Conservation (phyloP, 2,329 filamentous ascomycete genomes). For the Cytospora piceae region DNA sequence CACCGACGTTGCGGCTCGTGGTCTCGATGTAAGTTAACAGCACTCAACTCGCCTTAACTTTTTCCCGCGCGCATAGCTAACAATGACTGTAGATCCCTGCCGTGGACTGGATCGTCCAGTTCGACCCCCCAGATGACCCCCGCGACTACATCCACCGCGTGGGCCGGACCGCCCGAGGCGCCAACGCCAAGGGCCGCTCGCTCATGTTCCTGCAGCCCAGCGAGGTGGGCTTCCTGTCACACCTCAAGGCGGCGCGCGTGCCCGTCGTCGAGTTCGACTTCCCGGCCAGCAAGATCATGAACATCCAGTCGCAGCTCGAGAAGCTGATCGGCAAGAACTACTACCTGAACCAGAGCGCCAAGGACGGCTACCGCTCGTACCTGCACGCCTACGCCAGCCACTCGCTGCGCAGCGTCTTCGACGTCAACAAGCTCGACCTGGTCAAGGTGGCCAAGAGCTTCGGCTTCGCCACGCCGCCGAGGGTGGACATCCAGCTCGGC, state of each 20-base stretch:
- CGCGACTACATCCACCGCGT: constrained; percentile 95
- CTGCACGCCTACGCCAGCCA: constrained; percentile 94
- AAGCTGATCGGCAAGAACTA: constrained; percentile 95
- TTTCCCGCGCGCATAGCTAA: constrained; percentile 30
- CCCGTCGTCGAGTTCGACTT: constrained; percentile 97
- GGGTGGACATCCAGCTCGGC: constrained; percentile 78
- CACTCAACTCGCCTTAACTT: background rate
- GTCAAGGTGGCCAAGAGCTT: constrained; percentile 85
- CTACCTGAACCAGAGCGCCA: constrained; percentile 87
- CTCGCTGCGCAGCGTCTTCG: constrained; percentile 79
- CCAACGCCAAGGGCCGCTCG: constrained; percentile 81
- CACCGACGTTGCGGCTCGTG: constrained; percentile 94
- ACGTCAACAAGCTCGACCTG: constrained; percentile 80
- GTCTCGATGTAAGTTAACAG: constrained; percentile 70
- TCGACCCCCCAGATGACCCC: constrained; percentile 90
- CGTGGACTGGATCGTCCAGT: constrained; percentile 96
- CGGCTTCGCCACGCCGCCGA: constrained; percentile 75
- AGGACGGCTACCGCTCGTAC: constrained; percentile 83
- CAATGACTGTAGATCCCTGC: constrained; percentile 69
- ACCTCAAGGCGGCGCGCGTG: constrained; percentile 88
- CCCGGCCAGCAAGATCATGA: constrained; percentile 86
- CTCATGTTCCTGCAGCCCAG: constrained; percentile 92
- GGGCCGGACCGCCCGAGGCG: constrained; percentile 87
- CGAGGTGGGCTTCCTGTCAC: constrained; percentile 89
- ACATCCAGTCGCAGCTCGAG: constrained; percentile 89